phyloP scores from a whole-genome alignment of 2,329 filamentous ascomycete species.

The Blumeria hordei region DNA sequence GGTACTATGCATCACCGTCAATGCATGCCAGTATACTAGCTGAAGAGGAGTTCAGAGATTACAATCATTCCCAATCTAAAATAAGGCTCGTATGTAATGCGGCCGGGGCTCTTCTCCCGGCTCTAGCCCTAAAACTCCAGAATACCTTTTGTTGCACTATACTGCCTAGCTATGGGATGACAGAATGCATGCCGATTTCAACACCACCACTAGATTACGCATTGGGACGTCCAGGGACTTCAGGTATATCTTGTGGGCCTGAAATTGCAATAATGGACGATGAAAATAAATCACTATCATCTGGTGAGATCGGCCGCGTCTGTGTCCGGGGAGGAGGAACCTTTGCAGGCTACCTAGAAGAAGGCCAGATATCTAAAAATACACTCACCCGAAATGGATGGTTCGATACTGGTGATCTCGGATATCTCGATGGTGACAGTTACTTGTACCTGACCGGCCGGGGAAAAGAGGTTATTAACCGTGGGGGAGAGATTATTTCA shows the following conservation, averaged over 20 bases:
- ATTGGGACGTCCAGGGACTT: constrained; percentile 27
- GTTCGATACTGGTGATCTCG: constrained; percentile 75
- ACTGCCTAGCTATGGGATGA: constrained; percentile 34
- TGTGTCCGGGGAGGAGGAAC: constrained; percentile 26
- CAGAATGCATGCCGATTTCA: constrained; percentile 33
- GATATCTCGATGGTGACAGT: constrained; percentile 46
- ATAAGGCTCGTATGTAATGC: constrained; percentile 31
- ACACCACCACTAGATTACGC: constrained; percentile 27
- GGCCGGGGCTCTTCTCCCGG: constrained; percentile 26
- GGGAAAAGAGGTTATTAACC: constrained; percentile 38
- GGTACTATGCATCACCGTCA: constrained; percentile 33
- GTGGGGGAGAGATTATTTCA: constrained; percentile 32
- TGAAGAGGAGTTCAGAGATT: constrained; percentile 19
- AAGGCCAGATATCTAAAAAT: constrained; percentile 17
- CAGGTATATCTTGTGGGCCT: constrained; percentile 25
- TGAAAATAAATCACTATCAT: constrained; percentile 13
- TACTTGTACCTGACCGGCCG: constrained; percentile 78
- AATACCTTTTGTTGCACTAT: constrained; percentile 27
- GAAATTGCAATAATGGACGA: constrained; percentile 25
- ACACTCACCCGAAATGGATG: constrained; percentile 40
- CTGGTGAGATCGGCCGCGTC: constrained; percentile 22
- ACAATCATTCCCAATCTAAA: constrained; percentile 17
- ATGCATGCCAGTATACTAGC: constrained; percentile 30
- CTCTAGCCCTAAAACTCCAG: constrained; percentile 23
- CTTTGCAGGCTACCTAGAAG: constrained; percentile 24